Conservation (phyloP, 306 rosid genomes). For the Prunus campanulata region DNA sequence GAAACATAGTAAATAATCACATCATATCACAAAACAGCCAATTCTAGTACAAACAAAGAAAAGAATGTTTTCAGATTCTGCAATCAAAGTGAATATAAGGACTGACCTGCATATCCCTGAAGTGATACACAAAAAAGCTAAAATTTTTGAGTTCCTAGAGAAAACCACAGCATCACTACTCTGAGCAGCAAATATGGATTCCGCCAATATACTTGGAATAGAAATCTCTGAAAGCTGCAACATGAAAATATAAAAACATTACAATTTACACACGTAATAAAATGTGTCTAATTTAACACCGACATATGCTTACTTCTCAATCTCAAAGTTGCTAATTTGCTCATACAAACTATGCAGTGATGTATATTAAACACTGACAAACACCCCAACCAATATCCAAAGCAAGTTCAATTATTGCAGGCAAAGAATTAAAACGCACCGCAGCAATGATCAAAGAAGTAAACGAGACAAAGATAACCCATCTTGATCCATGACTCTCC, state of each 20-base stretch:
- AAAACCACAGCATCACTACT: conserved; percentile 49
- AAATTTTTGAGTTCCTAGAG: conserved; percentile 42
- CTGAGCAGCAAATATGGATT: conserved; percentile 72
- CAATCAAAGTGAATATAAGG: background rate
- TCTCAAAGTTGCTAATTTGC: background rate
- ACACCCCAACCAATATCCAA: background rate
- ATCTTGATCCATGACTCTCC: conserved; percentile 30
- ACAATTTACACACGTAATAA: background rate
- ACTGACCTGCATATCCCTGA: conserved; percentile 76
- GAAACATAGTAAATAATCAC: conserved; percentile 28
- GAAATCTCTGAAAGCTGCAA: conserved; percentile 75
- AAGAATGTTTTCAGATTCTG: background rate
- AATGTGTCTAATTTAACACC: background rate
- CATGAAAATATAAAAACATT: background rate
- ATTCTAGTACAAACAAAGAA: background rate
- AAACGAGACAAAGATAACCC: conserved; percentile 42
- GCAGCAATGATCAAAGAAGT: conserved; percentile 49
- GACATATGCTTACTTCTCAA: background rate
- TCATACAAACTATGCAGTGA: background rate
- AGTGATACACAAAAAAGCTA: conserved; percentile 52
- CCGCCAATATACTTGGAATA: conserved; percentile 64
- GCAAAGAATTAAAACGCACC: conserved; percentile 28
- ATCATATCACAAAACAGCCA: too few species aligned
- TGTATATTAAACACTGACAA: background rate
- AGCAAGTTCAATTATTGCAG: too few species aligned